A percentile compares a stretch with the other conserved stretches of the same genome.
Evolutionary conservation across 75 land plant species (phyloP).

Genomic region (Pinus taeda): DNA sequence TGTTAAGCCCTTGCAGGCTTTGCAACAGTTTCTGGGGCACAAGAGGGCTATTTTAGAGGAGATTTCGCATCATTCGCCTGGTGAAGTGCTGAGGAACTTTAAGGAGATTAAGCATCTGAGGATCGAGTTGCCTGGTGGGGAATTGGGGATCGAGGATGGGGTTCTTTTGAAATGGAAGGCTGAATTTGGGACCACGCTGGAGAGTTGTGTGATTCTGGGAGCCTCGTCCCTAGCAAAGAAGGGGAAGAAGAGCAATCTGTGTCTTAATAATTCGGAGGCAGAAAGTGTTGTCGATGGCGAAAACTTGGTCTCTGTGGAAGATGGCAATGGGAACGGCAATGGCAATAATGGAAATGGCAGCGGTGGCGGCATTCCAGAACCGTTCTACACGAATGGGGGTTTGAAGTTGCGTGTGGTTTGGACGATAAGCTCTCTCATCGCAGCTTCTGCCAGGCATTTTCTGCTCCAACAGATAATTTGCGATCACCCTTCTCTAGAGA

Average conservation of each 20-base stretch:
- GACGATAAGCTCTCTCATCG: conserved; percentile 58
- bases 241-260: too few relatives aligned
- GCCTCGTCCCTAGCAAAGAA: conserved; percentile 11
- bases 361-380: conserved; percentile 41
- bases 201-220: conserved; percentile 47
- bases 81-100: conserved; percentile 35
- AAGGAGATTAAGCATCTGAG: conserved; percentile 16
- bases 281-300: neutral
- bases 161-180: conserved; percentile 57
- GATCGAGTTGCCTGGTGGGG: conserved; percentile 40
- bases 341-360: neutral
- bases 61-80: conserved; percentile 53
- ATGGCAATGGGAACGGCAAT: conserved; percentile 2
- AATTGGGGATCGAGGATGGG: conserved; percentile 34
- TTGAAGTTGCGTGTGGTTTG: conserved; percentile 57
- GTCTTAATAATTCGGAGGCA: neutral
- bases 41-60: conserved; percentile 19
- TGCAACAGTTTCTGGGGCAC: conserved; percentile 35
- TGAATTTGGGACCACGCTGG: conserved; percentile 41
- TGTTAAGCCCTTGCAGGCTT: conserved; percentile 49
- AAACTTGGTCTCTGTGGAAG: neutral
- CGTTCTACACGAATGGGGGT: conserved; percentile 55
- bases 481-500: conserved; percentile 45
- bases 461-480: conserved; percentile 51
- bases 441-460: conserved; percentile 57